A percentile compares a stretch with the other conserved stretches of the same genome.
Conservation (phyloP, 148 eudicot genomes). For the Persicaria maculosa region DNA sequence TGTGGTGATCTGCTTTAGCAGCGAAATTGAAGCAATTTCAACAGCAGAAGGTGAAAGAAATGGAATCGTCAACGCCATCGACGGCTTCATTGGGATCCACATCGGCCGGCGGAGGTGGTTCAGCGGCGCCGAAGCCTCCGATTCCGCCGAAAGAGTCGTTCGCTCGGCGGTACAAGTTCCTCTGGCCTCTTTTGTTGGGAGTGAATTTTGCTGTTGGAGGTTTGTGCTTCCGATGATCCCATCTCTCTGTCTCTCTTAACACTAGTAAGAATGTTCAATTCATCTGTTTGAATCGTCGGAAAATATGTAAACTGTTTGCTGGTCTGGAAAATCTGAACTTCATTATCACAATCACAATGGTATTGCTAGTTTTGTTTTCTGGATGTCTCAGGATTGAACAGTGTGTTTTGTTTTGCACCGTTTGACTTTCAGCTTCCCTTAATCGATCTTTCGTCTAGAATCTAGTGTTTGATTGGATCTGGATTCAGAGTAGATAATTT, state of each 20-base stretch:
- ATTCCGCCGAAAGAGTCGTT: slow-evolving; percentile 29
- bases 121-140: slow-evolving; percentile 19
- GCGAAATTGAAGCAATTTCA: slow-evolving; percentile 28
- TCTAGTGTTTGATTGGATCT: no score
- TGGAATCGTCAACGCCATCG: slow-evolving; percentile 21
- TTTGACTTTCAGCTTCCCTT: background rate
- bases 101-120: slow-evolving; percentile 7
- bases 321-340: background rate
- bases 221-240: slow-evolving; percentile 23
- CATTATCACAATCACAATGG: no score
- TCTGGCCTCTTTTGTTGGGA: slow-evolving; percentile 68
- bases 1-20: slow-evolving; percentile 15
- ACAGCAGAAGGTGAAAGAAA: slow-evolving; percentile 20
- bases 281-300: no score
- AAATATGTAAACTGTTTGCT: no score
- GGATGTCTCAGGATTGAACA: background rate
- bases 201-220: slow-evolving; percentile 84
- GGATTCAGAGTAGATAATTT: no score
- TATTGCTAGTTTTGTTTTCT: no score
- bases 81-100: background rate
- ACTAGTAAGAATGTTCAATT: no score
- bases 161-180: slow-evolving; percentile 57
- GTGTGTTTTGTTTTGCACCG: background rate
- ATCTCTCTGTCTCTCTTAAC: no score
- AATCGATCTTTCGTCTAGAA: no score